A percentile compares a stretch with the other conserved stretches of the same genome.
These are phyloP conservation scores for Sclerotinia trifoliorum DNA, from an alignment of 2,329 filamentous ascomycete genomes.

Conservation along the genomic window DNA sequence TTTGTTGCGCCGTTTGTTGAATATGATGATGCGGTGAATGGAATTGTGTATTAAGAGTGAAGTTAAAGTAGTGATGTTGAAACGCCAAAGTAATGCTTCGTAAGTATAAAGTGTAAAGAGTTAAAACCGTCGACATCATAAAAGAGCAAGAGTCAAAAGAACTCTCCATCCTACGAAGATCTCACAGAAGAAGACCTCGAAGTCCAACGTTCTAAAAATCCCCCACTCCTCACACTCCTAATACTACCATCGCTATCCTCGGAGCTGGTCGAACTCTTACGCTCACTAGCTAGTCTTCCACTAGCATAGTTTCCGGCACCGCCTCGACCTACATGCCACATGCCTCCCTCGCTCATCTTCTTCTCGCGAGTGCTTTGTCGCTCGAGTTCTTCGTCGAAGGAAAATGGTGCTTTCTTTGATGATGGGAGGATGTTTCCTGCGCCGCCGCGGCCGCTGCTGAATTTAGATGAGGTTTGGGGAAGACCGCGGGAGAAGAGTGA, in stretches of 20 bases:
- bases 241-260: conserved; percentile 15
- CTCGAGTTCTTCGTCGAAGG: conserved; percentile 40
- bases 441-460: conserved; percentile 38
- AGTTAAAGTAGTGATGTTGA: conserved; percentile 4
- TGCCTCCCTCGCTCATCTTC: conserved; percentile 32
- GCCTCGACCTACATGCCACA: conserved; percentile 38
- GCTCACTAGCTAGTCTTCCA: background rate
- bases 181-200: background rate
- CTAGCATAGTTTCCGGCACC: conserved; percentile 36
- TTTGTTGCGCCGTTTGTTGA: conserved; percentile 7
- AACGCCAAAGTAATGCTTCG: conserved; percentile 4
- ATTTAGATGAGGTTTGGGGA: conserved; percentile 34
- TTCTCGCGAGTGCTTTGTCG: conserved; percentile 36
- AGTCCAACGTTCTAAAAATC: conserved; percentile 7
- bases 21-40: background rate
- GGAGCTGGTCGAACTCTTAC: conserved; percentile 9
- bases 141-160: background rate
- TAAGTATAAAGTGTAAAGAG: background rate
- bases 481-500: conserved; percentile 34
- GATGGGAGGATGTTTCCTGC: conserved; percentile 39
- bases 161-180: background rate
- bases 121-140: background rate
- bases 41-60: background rate
- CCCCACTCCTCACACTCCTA: background rate
- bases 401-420: conserved; percentile 37